Base-by-base conservation (phyloP, 2,329 filamentous ascomycete genomes). In the Scortechinia acanthostroma region DNA sequence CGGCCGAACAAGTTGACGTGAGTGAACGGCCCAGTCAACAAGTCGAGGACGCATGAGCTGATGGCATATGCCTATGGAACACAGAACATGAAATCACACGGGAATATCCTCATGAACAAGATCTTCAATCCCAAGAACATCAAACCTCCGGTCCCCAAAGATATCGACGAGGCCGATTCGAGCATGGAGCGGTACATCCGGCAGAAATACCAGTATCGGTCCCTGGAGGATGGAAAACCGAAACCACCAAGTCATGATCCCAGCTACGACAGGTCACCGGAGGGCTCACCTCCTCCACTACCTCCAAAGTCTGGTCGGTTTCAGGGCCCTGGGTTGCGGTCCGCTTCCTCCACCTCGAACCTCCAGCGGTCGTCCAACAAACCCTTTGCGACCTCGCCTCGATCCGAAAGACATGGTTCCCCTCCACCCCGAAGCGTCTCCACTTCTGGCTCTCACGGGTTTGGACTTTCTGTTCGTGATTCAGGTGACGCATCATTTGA, bases 181-280 rank as follows among this genome's bases (percentile, higher is more conserved):
- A 89, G 87, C 21, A 93, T 98, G 86, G 93, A 98, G 65, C 80
- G 88, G 49, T 97, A 91, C 63, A 95, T 98, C 53, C 77, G 91
- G 49, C 84, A 91, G 58, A 98, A 98, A 64, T 98, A 98, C 64
- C 82, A 91, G 59, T 82, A 83, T 54, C 70, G 74, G 47, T 65
- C 71, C 14, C 71, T 78, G 51, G 67, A 69, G 47, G 61, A 68
- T 52, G 65, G 19, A 55, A 60, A 23, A 60, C 66, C 20, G 56
- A 56, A 43, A 71, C 69, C 51, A 66, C 73, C 55, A 67, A 77
- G 49, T 71, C 77, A 45, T 13, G 30, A 42, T 17, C 16, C 30
- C 23, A 67, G 68, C 48, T 56, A 62, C 42, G 50, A 58, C 55
- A 50, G 62, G 54, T 74, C 74, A 13, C 76, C 81, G 51, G 78